A percentile compares a stretch with the other conserved stretches of the same genome.
Evolutionary conservation across 176 grass and related monocot genomes (phyloP).

Genomic region (Oropetium thomaeum): DNA sequence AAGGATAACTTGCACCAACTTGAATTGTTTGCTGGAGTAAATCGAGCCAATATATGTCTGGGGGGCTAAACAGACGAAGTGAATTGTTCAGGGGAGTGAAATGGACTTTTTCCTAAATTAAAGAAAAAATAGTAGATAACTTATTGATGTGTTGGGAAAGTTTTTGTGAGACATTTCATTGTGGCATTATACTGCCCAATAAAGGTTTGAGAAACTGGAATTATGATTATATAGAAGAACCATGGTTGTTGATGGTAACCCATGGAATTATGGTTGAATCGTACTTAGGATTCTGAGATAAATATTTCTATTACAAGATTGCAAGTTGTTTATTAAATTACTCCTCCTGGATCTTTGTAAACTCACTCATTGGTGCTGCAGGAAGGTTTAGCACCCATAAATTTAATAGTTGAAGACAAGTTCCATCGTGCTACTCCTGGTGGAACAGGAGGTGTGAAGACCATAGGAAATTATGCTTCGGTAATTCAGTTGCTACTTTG

Average conservation of each 20-base stretch:
- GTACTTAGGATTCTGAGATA: background rate
- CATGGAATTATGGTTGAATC: background rate
- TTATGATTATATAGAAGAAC: conserved; percentile 1
- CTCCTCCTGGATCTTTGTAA: background rate
- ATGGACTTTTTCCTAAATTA: too few species aligned
- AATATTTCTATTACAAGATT: background rate
- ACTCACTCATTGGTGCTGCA: conserved; percentile 30
- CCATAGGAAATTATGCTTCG: conserved; percentile 94
- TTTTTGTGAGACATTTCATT: background rate
- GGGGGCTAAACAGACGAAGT: too few species aligned
- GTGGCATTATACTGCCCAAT: background rate
- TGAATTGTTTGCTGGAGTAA: too few species aligned
- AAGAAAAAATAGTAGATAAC: too few species aligned
- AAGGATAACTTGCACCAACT: too few species aligned
- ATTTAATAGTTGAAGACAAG: conserved; percentile 86
- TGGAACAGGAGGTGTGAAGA: conserved; percentile 93
- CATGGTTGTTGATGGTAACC: conserved; percentile 1
- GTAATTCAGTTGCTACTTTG: conserved; percentile 50
- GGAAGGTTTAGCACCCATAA: conserved; percentile 96
- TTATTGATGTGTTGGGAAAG: background rate
- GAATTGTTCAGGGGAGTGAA: too few species aligned
- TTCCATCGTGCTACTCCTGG: conserved; percentile 85
- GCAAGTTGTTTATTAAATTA: background rate
- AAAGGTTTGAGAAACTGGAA: conserved; percentile 5
- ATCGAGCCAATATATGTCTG: too few species aligned